These are phyloP conservation scores for Cladosporium sp. DNA, from an alignment of 2,329 filamentous ascomycete species.

Conservation along the genomic window DNA sequence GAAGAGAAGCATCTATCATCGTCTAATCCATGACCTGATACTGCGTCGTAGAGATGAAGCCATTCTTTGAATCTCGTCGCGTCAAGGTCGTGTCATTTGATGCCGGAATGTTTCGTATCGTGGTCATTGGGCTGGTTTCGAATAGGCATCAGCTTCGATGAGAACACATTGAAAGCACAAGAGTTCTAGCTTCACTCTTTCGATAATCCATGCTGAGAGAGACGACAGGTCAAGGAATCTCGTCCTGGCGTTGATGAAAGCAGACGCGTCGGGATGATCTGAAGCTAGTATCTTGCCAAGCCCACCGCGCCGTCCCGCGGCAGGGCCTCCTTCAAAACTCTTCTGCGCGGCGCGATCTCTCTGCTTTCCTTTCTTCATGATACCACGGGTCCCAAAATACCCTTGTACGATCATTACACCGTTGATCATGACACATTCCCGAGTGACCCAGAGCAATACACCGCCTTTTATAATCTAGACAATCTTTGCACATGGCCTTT, in stretches of 20 bases:
- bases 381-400: slow-evolving; percentile 8
- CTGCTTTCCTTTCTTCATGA: slow-evolving; percentile 4
- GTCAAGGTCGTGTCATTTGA: no score
- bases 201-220: no score
- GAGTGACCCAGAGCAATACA: slow-evolving; percentile 8
- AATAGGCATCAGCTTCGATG: no score
- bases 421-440: slow-evolving; percentile 11
- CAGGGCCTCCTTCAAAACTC: not conserved
- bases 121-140: no score
- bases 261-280: no score
- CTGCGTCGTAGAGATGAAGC: not conserved
- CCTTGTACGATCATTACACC: slow-evolving; percentile 11
- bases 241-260: no score
- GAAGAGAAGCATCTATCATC: slow-evolving; percentile 12
- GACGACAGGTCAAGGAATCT: no score
- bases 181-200: no score
- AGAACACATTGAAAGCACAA: no score
- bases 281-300: not conserved
- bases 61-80: no score
- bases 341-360: not conserved
- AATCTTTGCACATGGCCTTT: slow-evolving; percentile 11
- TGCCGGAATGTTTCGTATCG: no score
- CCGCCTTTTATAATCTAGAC: slow-evolving; percentile 12
- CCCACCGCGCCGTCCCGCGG: not conserved
- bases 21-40: not conserved